Base-by-base conservation (phyloP, 164 flowering plant species). In the Umbellularia californica region DNA sequence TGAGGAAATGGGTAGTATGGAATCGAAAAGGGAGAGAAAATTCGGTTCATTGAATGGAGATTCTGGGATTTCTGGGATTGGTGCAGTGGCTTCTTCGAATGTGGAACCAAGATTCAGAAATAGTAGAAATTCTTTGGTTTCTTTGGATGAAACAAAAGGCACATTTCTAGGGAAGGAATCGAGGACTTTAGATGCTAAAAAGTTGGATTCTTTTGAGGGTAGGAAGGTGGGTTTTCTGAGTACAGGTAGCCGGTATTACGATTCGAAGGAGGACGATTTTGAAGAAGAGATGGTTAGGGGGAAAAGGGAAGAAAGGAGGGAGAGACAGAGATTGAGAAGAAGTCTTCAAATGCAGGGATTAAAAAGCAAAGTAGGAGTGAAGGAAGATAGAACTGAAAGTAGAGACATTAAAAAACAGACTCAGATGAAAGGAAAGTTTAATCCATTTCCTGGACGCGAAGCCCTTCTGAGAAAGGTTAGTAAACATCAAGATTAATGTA, bases 361-460 rank as follows among this genome's bases (percentile, higher is more conserved):
- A 60, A 72, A 50, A 70, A 6, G 52, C 55, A 76, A 69, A 41
- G 70, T 69, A 51, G 47, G 60, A 51, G 74, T 23, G 22, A 71
- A 63, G 28, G 51, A 25, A 33, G 72, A 55, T 2, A 47, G 52
- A 9, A 27, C 3, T 19, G 33, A 62, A 17, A 50, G 24, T 11
- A 58, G 58, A 58, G 25, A 50, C 1, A 76, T 70, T 33, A 25
- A 11, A 55, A 78, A 23, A 55, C 71, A 22, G 76, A 15, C 20
- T 25, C 70, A 35, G 60, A 50, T 0, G 41, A 35, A 35, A 23
- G 35, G 72, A 9, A 50, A 7, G 3, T 67, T 27, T n/a, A 87
- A 76, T 50, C 90, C 83, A 19, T 91, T 91, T 70, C 94, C 94
- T 14, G 93, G 93, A 1, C 88, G 96, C 13, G 85, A 88, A 73